Evolutionary conservation across 345 rosid species (phyloP), one percentile per base, ranked within the genome.

Genomic region (Salix arbutifolia): DNA sequence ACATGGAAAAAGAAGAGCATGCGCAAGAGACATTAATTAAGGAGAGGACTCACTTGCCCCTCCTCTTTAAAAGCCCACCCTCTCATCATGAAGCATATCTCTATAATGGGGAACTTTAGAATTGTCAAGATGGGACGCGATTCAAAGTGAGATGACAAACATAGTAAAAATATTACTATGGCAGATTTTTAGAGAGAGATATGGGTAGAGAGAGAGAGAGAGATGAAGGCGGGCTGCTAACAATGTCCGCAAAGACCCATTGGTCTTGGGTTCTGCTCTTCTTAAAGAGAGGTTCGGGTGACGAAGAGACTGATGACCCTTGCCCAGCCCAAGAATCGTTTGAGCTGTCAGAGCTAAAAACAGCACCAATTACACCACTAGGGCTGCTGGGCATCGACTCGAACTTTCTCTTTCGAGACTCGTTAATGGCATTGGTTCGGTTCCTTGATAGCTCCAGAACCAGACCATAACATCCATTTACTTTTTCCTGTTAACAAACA

Each of bases 201-300:
- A 56, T 10, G 37, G 26, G 66, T 62, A 8, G 53, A 48, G 66
- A 66, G 53, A 48, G 6, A 73, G 35, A 69, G 38, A 52, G 35
- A 52, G 28, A 73, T 77, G 76, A 80, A 72, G 30, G 76, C 4
- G 85, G 89, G 74, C 85, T 84, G 31, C 84, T 87, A 77, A 84
- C 78, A 16, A 79, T 66, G 76, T 78, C 85, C 58, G 82, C 84
- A 31, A 76, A 82, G 67, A 88, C 81, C 83, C 85, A 82, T 64
- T 78, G 74, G 61, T 86, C 78, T 70, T 25, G 82, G 75, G 80
- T 83, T 84, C 90, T 88, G 82, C 81, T 83, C 89, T 87, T 90
- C 91, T 88, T 93, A 65, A 83, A 71, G 23, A 81, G 75, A 70
- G 83, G 85, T 80, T 85, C 75, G 50, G 77, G 79, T 17, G 85